These are phyloP conservation scores for Moesziomyces sp. DNA, from an alignment of 1,284 basidiomycete genomes.

Conservation along the genomic window DNA sequence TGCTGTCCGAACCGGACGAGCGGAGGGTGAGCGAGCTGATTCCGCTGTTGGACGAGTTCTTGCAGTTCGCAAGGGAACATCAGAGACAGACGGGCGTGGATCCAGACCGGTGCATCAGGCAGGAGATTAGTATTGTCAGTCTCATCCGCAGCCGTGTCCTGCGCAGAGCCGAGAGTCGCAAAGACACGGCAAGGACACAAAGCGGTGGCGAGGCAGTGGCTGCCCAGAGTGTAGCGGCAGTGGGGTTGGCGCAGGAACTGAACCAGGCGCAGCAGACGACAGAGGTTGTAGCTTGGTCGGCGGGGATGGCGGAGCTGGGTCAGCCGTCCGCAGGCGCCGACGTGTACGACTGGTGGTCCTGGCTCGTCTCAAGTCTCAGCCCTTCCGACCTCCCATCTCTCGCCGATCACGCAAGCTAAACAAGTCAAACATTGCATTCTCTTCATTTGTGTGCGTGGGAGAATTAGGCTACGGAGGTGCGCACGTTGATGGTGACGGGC, in stretches of 20 bases:
- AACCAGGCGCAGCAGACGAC: too few relatives aligned
- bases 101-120: conserved; percentile 24
- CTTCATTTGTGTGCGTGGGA: too few relatives aligned
- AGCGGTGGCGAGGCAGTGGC: not conserved
- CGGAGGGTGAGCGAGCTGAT: not conserved
- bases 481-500: conserved; percentile 14
- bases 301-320: conserved; percentile 2
- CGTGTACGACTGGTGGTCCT: conserved; percentile 35
- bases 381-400: conserved; percentile 4
- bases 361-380: conserved; percentile 26
- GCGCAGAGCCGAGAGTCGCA: conserved; percentile 9
- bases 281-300: too few relatives aligned
- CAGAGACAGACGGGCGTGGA: conserved; percentile 22
- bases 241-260: too few relatives aligned
- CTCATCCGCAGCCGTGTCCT: conserved; percentile 15
- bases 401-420: too few relatives aligned
- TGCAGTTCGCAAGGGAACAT: conserved; percentile 8
- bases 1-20: conserved; percentile 18
- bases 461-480: conserved; percentile 7
- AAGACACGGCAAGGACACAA: not conserved
- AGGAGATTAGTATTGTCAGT: conserved; percentile 33
- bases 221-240: too few relatives aligned
- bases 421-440: too few relatives aligned
- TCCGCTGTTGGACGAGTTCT: conserved; percentile 20
- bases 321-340: conserved; percentile 18